Evolutionary conservation across 495 filamentous ascomycete genomes (phyloP).

Genomic region (Penicillium fimorum): DNA sequence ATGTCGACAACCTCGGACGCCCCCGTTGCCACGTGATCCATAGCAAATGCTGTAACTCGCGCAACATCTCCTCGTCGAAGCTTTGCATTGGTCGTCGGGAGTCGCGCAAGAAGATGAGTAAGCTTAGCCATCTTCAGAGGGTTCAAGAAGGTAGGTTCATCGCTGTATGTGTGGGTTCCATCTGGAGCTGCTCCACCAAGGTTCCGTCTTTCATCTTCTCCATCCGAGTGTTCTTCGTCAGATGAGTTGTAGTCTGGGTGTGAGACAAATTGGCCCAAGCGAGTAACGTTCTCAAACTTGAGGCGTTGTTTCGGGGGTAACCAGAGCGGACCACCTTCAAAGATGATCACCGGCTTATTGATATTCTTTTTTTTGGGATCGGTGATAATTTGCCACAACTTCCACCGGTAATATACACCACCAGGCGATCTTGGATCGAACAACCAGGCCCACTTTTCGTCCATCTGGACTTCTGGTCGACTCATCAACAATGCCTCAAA

Average conservation of each 20-base stretch:
- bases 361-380: slow-evolving; percentile 34
- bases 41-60: slow-evolving; percentile 83
- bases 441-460: slow-evolving; percentile 91
- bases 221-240: slow-evolving; percentile 82
- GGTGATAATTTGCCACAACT: slow-evolving; percentile 80
- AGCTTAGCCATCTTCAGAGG: slow-evolving; percentile 83
- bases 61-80: slow-evolving; percentile 85
- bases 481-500: slow-evolving; percentile 94
- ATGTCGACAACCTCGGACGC: slow-evolving; percentile 89
- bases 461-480: slow-evolving; percentile 69
- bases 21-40: slow-evolving; percentile 74
- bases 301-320: slow-evolving; percentile 62
- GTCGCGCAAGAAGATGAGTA: slow-evolving; percentile 71
- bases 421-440: slow-evolving; percentile 82
- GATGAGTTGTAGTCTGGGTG: slow-evolving; percentile 84
- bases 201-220: slow-evolving; percentile 61
- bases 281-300: slow-evolving; percentile 71
- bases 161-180: slow-evolving; percentile 31
- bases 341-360: slow-evolving; percentile 46
- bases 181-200: slow-evolving; percentile 54
- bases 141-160: slow-evolving; percentile 73
- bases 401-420: slow-evolving; percentile 87
- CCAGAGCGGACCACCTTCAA: slow-evolving; percentile 72
- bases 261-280: slow-evolving; percentile 71
- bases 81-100: slow-evolving; percentile 72